Evolutionary conservation across 192 early-diverging fungal species (phyloP).

Genomic region (Backusella macrospora): DNA sequence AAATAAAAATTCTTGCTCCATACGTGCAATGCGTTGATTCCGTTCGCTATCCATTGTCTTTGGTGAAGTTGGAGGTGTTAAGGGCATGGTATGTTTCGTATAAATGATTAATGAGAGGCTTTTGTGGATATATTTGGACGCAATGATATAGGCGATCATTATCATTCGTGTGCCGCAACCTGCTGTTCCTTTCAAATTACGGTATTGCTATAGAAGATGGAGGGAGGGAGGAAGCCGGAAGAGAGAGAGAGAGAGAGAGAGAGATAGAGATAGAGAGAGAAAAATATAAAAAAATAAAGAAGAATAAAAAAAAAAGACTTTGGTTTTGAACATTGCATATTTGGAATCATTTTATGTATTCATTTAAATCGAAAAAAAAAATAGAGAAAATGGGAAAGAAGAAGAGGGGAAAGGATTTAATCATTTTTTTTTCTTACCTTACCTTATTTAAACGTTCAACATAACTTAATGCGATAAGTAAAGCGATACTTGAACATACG

Average conservation of each 20-base stretch:
- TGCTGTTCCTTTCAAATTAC: constrained; percentile 42
- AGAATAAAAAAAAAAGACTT: neutral
- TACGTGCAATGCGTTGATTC: constrained; percentile 24
- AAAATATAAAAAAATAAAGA: too few species aligned
- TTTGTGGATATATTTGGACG: constrained; percentile 44
- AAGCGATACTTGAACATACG: constrained; percentile 44
- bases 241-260: too few species aligned
- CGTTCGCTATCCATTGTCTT: neutral
- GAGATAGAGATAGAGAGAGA: too few species aligned
- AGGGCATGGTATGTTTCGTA: neutral
- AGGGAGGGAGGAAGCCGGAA: too few species aligned
- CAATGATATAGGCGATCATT: constrained; percentile 52
- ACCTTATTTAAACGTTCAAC: constrained; percentile 47
- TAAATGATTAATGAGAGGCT: constrained; percentile 27
- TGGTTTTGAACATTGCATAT: neutral
- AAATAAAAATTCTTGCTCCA: constrained; percentile 53
- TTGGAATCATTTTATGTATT: neutral
- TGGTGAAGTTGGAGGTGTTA: neutral
- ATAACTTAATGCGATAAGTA: constrained; percentile 49
- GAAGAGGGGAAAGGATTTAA: neutral
- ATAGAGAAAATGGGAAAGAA: too few species aligned
- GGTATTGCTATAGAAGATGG: constrained; percentile 43
- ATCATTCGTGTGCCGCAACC: constrained; percentile 51
- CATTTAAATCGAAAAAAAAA: too few species aligned
- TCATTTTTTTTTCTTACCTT: neutral